Percentiles rank a stretch among this genome's conserved stretches.
phyloP scores from a whole-genome alignment of 2,329 filamentous ascomycete species.

The Aspergillus piperis region DNA sequence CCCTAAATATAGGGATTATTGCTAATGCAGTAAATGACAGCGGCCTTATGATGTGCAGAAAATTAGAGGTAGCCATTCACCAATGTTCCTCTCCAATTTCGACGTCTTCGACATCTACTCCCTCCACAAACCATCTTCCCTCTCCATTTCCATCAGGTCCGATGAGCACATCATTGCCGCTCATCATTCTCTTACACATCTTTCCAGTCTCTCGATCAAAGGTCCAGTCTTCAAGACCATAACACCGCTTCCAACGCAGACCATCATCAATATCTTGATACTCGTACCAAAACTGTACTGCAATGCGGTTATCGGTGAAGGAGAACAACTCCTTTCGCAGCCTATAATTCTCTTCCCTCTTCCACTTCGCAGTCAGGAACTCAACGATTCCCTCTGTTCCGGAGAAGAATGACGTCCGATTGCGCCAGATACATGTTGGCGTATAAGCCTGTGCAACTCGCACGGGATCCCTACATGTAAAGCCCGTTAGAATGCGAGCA shows the following conservation, averaged over 20 bases:
- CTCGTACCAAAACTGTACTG: conserved; percentile 91
- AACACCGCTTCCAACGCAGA: conserved; percentile 78
- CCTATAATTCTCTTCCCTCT: conserved; percentile 68
- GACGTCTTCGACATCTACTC: conserved; percentile 43
- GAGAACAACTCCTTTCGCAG: conserved; percentile 83
- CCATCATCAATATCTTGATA: conserved; percentile 66
- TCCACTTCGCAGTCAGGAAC: conserved; percentile 75
- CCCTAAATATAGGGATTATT: too few relatives aligned
- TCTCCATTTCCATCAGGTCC: conserved; percentile 44
- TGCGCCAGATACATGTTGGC: conserved; percentile 75
- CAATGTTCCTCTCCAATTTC: conserved; percentile 40
- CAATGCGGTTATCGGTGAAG: conserved; percentile 73
- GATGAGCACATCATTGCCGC: conserved; percentile 49
- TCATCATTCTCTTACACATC: conserved; percentile 53
- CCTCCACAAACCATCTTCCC: conserved; percentile 50
- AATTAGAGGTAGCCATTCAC: conserved; percentile 17
- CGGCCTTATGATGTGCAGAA: not conserved
- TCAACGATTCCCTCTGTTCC: conserved; percentile 68
- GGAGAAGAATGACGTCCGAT: conserved; percentile 68
- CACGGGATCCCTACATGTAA: conserved; percentile 59
- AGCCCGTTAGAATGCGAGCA: not conserved
- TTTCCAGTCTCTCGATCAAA: conserved; percentile 47
- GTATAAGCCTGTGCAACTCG: conserved; percentile 73
- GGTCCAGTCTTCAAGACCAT: conserved; percentile 65
- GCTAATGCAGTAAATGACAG: not conserved